These are phyloP conservation scores for Saccharomycopsis fermentans DNA, from an alignment of 805 yeast genomes.

Conservation along the genomic window DNA sequence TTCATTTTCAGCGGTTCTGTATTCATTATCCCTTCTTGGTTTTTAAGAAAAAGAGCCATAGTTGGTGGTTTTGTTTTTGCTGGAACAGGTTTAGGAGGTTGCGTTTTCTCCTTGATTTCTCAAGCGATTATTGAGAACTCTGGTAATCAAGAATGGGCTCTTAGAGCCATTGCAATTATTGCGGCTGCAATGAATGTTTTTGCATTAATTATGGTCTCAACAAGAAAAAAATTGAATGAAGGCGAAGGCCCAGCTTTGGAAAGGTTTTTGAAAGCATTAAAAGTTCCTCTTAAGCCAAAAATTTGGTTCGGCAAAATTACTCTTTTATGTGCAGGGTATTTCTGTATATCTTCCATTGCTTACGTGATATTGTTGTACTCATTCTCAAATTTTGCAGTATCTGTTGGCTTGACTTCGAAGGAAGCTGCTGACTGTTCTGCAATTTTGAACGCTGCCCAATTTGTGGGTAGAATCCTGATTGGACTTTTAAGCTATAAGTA, in stretches of 20 bases:
- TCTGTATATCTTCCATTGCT: slow-evolving; percentile 32
- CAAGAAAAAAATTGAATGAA: slow-evolving; percentile 27
- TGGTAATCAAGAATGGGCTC: slow-evolving; percentile 38
- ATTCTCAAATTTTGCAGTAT: slow-evolving; percentile 35
- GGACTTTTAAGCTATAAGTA: slow-evolving; percentile 35
- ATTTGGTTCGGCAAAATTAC: slow-evolving; percentile 25
- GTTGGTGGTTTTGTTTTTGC: slow-evolving; percentile 40
- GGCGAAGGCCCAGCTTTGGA: background rate
- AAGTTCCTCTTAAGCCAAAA: slow-evolving; percentile 27
- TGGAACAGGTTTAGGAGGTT: slow-evolving; percentile 48
- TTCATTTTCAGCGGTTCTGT: slow-evolving; percentile 43
- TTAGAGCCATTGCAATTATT: slow-evolving; percentile 35
- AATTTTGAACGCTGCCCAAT: slow-evolving; percentile 36
- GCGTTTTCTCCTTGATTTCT: slow-evolving; percentile 32
- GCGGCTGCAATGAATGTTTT: slow-evolving; percentile 30
- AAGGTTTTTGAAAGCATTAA: slow-evolving; percentile 22
- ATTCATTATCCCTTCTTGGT: slow-evolving; percentile 45
- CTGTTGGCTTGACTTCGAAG: slow-evolving; percentile 35
- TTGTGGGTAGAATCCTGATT: slow-evolving; percentile 40
- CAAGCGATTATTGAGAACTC: slow-evolving; percentile 32
- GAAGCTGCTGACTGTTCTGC: slow-evolving; percentile 39
- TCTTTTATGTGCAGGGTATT: slow-evolving; percentile 26
- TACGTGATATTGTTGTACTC: slow-evolving; percentile 38
- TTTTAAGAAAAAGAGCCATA: slow-evolving; percentile 36
- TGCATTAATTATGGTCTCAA: slow-evolving; percentile 35